Base-by-base conservation (phyloP, 2,329 filamentous ascomycete species). In the Ceratocystis lukuohia region DNA sequence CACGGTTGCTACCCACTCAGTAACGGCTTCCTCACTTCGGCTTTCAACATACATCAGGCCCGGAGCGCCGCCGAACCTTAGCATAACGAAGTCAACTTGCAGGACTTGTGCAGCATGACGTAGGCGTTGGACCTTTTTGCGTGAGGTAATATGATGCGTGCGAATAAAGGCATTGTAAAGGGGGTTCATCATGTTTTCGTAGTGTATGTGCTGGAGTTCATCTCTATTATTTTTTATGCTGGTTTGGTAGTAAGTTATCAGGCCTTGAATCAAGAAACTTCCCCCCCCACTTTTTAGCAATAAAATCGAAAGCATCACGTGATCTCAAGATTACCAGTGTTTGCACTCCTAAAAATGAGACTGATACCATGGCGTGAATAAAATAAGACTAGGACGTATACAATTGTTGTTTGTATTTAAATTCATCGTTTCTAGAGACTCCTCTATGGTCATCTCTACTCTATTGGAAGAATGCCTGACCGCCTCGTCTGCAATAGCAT, bases 1-100 rank as follows among this genome's bases (percentile, higher is more conserved):
- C 1, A 90, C 87, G 1, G 77, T 76, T 10, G 77, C 77, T 3
- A 90, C 84, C 88, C 88, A 91, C 15, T 78, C 77, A 67, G 77
- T 78, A 2, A 90, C 82, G 1, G 78, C 77, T 1, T 72, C 71
- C 70, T 82, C 79, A n/a, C 80, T 76, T 3, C 70, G 69, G 1
- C 84, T 83, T 72, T 89, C 86, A 62, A 86, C 88, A 72, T 91
- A 89, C 88, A 92, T 91, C 70, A 92, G 85, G 1, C 88, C 88
- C 0, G 88, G 88, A 28, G 81, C 82, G 1, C 85, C 84, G 10
- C 88, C 87, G 69, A 81, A 85, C 30, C 88, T 82, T 0, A 90
- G 77, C 2, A 91, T 76, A 1, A 87, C 83, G 37, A 66, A 66
- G 69, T 82, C 86, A 63, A 86, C 81, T 66, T 84, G 76, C 70